Percentiles rank a stretch among this genome's conserved stretches.
Evolutionary conservation across 805 yeast genomes (phyloP).

Genomic region (Kluyveromyces dobzhanskii): DNA sequence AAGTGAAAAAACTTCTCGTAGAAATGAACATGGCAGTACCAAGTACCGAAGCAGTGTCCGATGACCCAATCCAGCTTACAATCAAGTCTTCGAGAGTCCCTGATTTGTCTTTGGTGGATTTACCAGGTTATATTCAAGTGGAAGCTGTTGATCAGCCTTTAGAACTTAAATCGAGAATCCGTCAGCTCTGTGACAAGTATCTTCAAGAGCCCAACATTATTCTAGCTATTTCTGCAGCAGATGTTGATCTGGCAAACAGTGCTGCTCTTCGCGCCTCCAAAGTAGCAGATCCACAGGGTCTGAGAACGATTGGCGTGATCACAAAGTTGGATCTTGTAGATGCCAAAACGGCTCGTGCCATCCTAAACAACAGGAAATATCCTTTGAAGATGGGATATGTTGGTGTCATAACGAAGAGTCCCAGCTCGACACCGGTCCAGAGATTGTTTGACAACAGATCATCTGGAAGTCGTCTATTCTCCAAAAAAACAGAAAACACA

Average conservation of each 20-base stretch:
- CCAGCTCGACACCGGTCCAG: conserved; percentile 25
- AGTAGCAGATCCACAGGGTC: conserved; percentile 85
- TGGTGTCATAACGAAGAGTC: conserved; percentile 89
- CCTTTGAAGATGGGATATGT: conserved; percentile 96
- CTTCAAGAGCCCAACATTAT: conserved; percentile 89
- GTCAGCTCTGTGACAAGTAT: conserved; percentile 74
- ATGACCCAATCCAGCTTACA: conserved; percentile 88
- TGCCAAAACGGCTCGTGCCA: conserved; percentile 58
- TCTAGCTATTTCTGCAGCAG: conserved; percentile 94
- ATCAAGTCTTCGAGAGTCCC: conserved; percentile 87
- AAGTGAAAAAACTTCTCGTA: conserved; percentile 76
- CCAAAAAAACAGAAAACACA: conserved; percentile 47
- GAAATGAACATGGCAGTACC: conserved; percentile 94
- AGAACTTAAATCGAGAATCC: conserved; percentile 69
- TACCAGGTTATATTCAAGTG: conserved; percentile 96
- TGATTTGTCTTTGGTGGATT: conserved; percentile 85
- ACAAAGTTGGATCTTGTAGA: conserved; percentile 89
- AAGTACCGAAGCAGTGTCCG: conserved; percentile 72
- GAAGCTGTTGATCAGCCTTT: conserved; percentile 95
- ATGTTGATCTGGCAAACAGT: conserved; percentile 94
- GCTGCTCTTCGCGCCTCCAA: conserved; percentile 89
- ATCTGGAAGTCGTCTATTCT: conserved; percentile 31
- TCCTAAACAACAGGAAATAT: conserved; percentile 70
- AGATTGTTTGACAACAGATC: conserved; percentile 10
- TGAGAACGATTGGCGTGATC: conserved; percentile 91